Base-by-base conservation (phyloP, 1,139 yeast genomes). In the Yamadazyma diddensiae region DNA sequence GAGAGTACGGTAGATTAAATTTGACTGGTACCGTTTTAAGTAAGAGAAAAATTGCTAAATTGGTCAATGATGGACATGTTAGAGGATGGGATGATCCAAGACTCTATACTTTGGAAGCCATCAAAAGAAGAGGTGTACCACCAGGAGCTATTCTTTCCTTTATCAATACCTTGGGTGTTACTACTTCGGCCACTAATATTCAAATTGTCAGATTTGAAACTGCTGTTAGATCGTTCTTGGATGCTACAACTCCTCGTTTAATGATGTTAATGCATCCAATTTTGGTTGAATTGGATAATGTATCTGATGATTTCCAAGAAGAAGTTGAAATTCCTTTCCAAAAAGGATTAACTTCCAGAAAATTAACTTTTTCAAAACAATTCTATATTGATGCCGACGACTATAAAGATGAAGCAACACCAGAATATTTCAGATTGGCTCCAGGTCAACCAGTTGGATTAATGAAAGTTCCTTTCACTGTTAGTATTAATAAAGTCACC, bases 61-160 rank as follows among this genome's bases (percentile, higher is more conserved):
- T 94, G 46, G 98, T 94, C 17, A 82, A 77, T 37, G 92, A 81
- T 18, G 68, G 74, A 5, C 66, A 73, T 49, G 99, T 94, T 21
- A 79, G 96, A 58, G 97, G 87, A 27, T 94, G 99, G 98, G 94
- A 94, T 61, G 99, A 94, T 62, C 99, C 99, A 47, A 78, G 99
- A 54, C 72, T 94, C 53, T 92, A 80, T 60, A 94, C 99, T 6
- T 73, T 94, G 47, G 98, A 88, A 51, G 96, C 94, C 28, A 80
- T 94, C 39, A 83, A 87, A 55, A 85, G 99, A 61, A 85, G 99
- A 58, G 99, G 99, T 65, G 82, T 94, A 6, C 98, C 99, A 44
- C 98, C 99, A n/a, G 97, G 97, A 22, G 97, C 97, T 16, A 86
- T 94, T 55, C 72, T 94, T 50, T 77, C 88, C 24, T 94, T 94